A percentile compares a stretch with the other conserved stretches of the same genome.
These are phyloP conservation scores for Xylariales sp. DNA, from an alignment of 2,329 filamentous ascomycete genomes.

Conservation along the genomic window DNA sequence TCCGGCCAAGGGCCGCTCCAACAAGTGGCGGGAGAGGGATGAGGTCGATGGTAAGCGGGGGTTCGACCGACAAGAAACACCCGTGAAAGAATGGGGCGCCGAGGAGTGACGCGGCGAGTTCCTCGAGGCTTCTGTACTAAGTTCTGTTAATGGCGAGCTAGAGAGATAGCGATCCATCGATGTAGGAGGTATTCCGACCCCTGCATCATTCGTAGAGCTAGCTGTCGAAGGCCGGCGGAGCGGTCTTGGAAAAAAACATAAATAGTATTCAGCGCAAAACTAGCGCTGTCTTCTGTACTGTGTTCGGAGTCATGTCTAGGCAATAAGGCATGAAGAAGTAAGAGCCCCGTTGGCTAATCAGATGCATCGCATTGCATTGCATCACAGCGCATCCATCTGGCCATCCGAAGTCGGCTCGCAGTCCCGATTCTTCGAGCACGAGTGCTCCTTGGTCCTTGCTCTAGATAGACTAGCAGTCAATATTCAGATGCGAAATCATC, in stretches of 20 bases:
- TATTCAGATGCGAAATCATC: background rate
- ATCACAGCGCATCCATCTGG: background rate
- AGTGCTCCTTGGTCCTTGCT: no score
- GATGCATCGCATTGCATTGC: background rate
- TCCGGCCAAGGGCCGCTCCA: conserved; percentile 41
- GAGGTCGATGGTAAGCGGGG: conserved; percentile 31
- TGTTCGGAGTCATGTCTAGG: background rate
- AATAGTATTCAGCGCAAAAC: background rate
- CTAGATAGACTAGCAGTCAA: background rate
- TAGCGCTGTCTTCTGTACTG: background rate
- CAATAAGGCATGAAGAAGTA: background rate
- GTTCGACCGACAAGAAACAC: conserved; percentile 19
- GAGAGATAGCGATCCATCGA: conserved; percentile 1
- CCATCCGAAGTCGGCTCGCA: background rate
- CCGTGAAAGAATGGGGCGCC: conserved; percentile 16
- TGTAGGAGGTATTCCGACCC: background rate
- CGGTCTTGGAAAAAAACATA: background rate
- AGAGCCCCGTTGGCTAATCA: background rate
- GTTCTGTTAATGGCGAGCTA: background rate
- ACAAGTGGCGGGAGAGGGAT: conserved; percentile 44
- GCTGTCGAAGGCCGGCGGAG: background rate
- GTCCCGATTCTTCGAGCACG: background rate
- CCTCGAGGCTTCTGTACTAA: background rate
- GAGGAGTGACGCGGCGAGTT: conserved; percentile 14
- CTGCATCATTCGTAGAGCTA: conserved; percentile 16